Conservation (phyloP, 2,329 filamentous ascomycete genomes). For the Dendryphion nanum region DNA sequence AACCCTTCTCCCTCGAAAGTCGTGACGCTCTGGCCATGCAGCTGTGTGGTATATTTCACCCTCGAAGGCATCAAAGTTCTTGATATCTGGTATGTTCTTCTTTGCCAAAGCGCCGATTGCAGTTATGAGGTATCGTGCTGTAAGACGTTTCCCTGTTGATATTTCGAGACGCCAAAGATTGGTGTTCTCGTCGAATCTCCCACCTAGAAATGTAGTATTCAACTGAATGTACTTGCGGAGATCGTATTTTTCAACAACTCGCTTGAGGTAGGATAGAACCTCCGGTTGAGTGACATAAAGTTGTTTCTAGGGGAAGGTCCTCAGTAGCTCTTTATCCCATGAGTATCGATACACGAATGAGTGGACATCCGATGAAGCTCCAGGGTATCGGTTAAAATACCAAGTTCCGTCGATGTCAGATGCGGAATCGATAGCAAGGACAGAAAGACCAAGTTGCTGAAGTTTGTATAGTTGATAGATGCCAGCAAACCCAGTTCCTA, state of each 20-base stretch:
- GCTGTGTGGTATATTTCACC: constrained; percentile 54
- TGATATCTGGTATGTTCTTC: constrained; percentile 42
- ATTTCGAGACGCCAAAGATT: constrained; percentile 32
- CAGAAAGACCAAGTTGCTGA: background rate
- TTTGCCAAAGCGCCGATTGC: constrained; percentile 49
- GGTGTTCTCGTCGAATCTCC: constrained; percentile 31
- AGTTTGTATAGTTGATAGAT: background rate
- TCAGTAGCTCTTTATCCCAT: constrained; percentile 1
- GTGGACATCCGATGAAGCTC: constrained; percentile 1
- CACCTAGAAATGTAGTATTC: constrained; percentile 37
- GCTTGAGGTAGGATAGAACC: background rate
- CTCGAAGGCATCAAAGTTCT: constrained; percentile 32
- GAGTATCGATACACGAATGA: constrained; percentile 2
- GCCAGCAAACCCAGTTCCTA: constrained; percentile 1
- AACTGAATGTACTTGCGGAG: constrained; percentile 19
- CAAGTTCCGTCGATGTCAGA: background rate
- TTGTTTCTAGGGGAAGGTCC: background rate
- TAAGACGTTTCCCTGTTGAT: constrained; percentile 18
- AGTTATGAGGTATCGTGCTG: constrained; percentile 42
- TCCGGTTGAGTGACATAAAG: background rate
- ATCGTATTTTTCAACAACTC: background rate
- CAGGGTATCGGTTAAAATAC: constrained; percentile 38
- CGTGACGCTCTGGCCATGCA: constrained; percentile 56
- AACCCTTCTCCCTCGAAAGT: constrained; percentile 55
- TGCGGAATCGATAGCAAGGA: background rate